Percentiles rank a stretch among this genome's conserved stretches.
Conservation (phyloP, 345 rosid species). For the Acer campestre region DNA sequence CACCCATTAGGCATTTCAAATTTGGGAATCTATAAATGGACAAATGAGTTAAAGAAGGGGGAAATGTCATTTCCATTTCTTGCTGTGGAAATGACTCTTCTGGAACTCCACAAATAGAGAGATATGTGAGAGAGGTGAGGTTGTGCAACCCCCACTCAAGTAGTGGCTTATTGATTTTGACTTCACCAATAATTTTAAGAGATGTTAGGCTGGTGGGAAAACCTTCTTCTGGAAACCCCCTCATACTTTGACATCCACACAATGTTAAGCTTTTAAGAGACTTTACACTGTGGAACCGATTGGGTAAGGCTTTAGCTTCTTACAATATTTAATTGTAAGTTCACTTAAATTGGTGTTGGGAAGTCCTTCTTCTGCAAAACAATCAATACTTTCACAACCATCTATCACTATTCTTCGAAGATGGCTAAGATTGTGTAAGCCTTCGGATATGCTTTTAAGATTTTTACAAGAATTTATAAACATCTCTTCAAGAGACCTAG, state of each 20-base stretch:
- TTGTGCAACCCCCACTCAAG: too few species aligned
- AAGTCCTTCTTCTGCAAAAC: background rate
- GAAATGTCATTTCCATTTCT: too few species aligned
- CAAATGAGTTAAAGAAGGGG: too few species aligned
- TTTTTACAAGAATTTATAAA: background rate
- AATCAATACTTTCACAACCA: background rate
- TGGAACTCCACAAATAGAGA: conserved; percentile 2
- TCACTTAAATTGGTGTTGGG: background rate
- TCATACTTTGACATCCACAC: too few species aligned
- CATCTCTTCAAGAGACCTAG: background rate
- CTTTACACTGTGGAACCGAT: conserved; percentile 3
- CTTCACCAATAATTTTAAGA: background rate
- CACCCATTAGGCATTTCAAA: too few species aligned
- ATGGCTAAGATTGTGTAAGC: background rate
- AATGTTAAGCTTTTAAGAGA: conserved; percentile 1
- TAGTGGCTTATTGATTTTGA: too few species aligned
- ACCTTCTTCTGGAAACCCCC: background rate
- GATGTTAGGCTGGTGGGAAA: conserved; percentile 12
- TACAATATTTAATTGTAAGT: background rate
- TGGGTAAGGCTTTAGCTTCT: background rate
- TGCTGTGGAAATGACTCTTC: too few species aligned
- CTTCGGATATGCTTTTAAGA: background rate
- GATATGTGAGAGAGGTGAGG: background rate
- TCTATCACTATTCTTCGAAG: background rate
- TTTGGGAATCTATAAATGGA: background rate